Evolutionary conservation across 2,329 filamentous ascomycete species (phyloP), one percentile per base, ranked within the genome.

Genomic region (Diatrype stigma): DNA sequence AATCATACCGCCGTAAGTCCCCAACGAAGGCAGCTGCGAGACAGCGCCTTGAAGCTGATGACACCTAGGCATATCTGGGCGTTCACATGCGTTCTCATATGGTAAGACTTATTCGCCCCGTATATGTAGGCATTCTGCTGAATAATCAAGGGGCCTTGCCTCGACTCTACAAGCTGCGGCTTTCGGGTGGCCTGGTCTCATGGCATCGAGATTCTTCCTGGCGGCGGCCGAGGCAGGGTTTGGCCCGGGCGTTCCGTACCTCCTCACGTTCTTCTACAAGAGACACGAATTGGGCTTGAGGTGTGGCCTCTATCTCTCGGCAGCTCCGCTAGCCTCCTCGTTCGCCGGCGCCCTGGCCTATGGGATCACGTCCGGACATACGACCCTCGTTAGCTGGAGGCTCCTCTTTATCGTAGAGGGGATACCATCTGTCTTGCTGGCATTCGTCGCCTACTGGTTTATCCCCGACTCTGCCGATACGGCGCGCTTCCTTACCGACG

Each of bases 281-380:
- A 68, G 73, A 21, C 71, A 72, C 30, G 73, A 76, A 51, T 63
- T 76, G 1, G 74, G 73, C 0, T 63, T 75, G 3, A 65, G 74
- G 2, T 67, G 63, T 35, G 64, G 65, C 22, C 52, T 68, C 42
- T 68, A 63, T 42, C 56, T 67, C 22, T 66, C 69, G 60, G 67
- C 70, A 16, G 85, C 84, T 0, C 85, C 86, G 1, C 71, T 89
- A 14, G 85, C 85, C 3, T 88, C 84, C 45, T 84, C 81, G 4
- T 89, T 89, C 60, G 83, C 85, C 0, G 85, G 85, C 2, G 85
- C 84, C 2, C 67, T 87, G 7, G 84, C 84, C 2, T 87, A 86
- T 55, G 83, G 80, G 0, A 87, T 89, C 56, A 88, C 84, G 0
- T 84, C 79, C 6, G 81, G 83, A 7, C 73, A 78, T 58, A 72